Base-by-base conservation (phyloP, 2,329 filamentous ascomycete genomes). In the Teratosphaeria pseudoeucalypti region DNA sequence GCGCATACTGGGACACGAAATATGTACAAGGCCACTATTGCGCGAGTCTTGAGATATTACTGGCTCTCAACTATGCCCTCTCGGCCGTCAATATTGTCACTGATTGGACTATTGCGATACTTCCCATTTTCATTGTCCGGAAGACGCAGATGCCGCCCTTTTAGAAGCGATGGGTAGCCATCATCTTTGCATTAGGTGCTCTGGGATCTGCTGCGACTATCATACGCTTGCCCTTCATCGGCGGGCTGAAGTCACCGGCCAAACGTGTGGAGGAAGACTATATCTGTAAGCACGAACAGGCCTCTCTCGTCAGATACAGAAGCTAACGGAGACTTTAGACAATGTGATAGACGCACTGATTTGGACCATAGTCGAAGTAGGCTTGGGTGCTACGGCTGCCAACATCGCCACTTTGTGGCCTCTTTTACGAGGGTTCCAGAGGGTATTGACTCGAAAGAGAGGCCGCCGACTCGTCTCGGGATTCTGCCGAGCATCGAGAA, bases 151-250 rank as follows among this genome's bases (percentile, higher is more conserved):
- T 78, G 59, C 73, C 74, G 54, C 61, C 54, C 5, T 64, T 71
- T 34, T 70, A 72, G 32, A 78, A 76, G 57, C 61, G 69, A 10
- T 64, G 74, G 6, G 69, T 78, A 0, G 68, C 74, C 32, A 64
- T 67, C 11, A 73, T 78, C 19, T 60, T 78, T 2, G 68, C 70
- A 7, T 70, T 78, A 19, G 76, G 75, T 14, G 67, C 72, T 5
- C 63, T 75, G 52, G 85, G 82, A 34, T 82, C 82, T 65, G 75
- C 78, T 57, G 79, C 76, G 27, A 79, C 78, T 0, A 70, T 77
- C 5, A 74, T 80, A 9, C 75, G 80, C 49, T 73, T 80, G 62
- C 74, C 76, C 3, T 75, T 77, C 67, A 66, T 72, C 61, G 63
- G 74, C 60, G 65, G 73, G 62, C 63, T 78, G 34, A 65, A 68